Conservation (phyloP, 495 filamentous ascomycete genomes). For the Umbilicaria muhlenbergii region DNA sequence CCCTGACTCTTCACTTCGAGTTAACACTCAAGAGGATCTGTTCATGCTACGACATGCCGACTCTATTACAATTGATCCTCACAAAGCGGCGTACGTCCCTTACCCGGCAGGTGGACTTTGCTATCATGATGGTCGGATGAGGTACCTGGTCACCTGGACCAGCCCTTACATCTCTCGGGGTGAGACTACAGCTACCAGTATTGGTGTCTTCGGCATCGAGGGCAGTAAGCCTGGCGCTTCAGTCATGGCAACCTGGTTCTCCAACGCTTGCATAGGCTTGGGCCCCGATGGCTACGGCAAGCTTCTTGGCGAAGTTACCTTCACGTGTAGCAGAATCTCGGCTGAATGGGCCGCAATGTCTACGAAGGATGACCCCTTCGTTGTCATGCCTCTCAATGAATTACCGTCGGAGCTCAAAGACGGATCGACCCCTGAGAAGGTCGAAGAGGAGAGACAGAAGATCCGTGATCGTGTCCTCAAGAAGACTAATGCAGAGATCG, state of each 20-base stretch:
- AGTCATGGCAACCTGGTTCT: conserved; percentile 26
- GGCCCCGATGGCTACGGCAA: conserved; percentile 21
- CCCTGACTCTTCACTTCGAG: conserved; percentile 15
- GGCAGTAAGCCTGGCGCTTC: conserved; percentile 32
- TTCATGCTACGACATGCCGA: conserved; percentile 20
- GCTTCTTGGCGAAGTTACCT: conserved; percentile 24
- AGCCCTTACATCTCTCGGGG: conserved; percentile 22
- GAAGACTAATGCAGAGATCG: conserved; percentile 21
- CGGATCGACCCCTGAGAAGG: conserved; percentile 7
- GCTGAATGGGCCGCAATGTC: conserved; percentile 28
- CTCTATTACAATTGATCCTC: conserved; percentile 32
- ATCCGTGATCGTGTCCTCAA: conserved; percentile 24
- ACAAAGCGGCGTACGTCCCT: conserved; percentile 31
- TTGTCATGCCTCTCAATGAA: conserved; percentile 27
- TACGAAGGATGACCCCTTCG: conserved; percentile 15
- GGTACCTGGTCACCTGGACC: conserved; percentile 31
- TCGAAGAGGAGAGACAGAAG: conserved; percentile 21
- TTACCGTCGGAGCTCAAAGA: conserved; percentile 21
- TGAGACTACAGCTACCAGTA: conserved; percentile 17
- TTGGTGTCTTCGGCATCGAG: conserved; percentile 31
- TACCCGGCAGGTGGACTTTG: conserved; percentile 31
- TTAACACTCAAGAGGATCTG: conserved; percentile 23
- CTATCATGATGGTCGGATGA: conserved; percentile 29
- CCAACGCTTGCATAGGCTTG: conserved; percentile 24
- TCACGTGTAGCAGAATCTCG: conserved; percentile 23